Evolutionary conservation across 2,329 filamentous ascomycete species (phyloP).

Genomic region (Botrytis tulipae): DNA sequence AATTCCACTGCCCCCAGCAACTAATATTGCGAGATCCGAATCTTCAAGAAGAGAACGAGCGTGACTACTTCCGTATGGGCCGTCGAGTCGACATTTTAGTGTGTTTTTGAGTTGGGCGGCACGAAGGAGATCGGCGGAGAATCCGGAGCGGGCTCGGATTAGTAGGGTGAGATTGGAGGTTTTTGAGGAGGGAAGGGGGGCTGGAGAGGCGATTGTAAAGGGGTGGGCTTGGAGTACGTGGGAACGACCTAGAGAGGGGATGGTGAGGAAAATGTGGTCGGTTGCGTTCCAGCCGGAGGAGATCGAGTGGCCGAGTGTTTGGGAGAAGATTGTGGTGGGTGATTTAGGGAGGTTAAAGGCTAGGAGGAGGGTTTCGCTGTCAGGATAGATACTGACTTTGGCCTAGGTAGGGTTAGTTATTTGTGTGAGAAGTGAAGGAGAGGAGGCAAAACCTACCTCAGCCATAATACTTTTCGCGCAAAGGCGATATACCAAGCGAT

Average conservation of each 20-base stretch:
- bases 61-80: constrained; percentile 60
- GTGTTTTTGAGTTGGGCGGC: constrained; percentile 48
- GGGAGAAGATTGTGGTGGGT: constrained; percentile 16
- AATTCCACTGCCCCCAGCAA: constrained; percentile 64
- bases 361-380: constrained; percentile 54
- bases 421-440: too few species aligned
- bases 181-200: constrained; percentile 42
- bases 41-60: constrained; percentile 52
- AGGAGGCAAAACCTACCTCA: constrained; percentile 41
- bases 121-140: constrained; percentile 54
- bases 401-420: neutral
- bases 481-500: constrained; percentile 51
- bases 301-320: constrained; percentile 40
- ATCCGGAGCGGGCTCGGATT: constrained; percentile 59
- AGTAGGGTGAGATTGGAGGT: constrained; percentile 56
- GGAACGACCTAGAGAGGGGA: constrained; percentile 52
- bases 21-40: constrained; percentile 50
- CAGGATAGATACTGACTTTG: constrained; percentile 51
- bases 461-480: constrained; percentile 50
- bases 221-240: constrained; percentile 61
- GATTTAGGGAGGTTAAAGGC: constrained; percentile 34
- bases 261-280: constrained; percentile 62
- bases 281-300: constrained; percentile 56
- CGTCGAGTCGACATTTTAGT: constrained; percentile 55
- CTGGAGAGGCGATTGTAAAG: constrained; percentile 64